Evolutionary conservation across 495 filamentous ascomycete species (phyloP).

Genomic region (Trichoderma gamsii): DNA sequence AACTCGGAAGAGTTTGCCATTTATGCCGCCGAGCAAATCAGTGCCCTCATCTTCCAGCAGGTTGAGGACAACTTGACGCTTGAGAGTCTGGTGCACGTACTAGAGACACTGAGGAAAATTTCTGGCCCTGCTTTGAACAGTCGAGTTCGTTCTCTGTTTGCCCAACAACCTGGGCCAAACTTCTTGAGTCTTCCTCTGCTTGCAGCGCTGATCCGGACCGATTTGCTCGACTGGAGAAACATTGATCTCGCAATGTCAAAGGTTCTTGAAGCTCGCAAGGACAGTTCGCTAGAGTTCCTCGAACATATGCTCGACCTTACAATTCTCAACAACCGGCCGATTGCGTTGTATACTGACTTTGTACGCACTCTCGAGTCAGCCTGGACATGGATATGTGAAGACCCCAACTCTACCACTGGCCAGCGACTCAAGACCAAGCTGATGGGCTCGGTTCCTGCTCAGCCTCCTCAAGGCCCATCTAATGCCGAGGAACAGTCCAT

Average conservation of each 20-base stretch:
- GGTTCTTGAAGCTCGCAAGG: conserved; percentile 60
- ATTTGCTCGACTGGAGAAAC: conserved; percentile 71
- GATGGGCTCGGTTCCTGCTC: conserved; percentile 52
- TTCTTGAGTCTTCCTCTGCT: conserved; percentile 76
- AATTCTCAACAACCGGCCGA: conserved; percentile 66
- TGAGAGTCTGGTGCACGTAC: conserved; percentile 75
- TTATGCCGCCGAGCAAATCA: conserved; percentile 63
- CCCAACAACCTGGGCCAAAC: conserved; percentile 59
- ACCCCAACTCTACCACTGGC: conserved; percentile 57
- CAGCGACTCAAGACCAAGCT: conserved; percentile 69
- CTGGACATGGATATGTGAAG: conserved; percentile 73
- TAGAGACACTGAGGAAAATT: conserved; percentile 74
- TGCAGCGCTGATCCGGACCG: conserved; percentile 59
- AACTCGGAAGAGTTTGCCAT: conserved; percentile 62
- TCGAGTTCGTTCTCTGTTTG: conserved; percentile 60
- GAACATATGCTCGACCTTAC: conserved; percentile 67
- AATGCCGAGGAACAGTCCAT: conserved; percentile 23
- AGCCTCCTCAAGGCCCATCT: conserved; percentile 25
- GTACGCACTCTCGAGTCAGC: conserved; percentile 73
- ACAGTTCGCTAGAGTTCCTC: conserved; percentile 66
- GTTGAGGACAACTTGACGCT: conserved; percentile 58
- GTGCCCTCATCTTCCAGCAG: conserved; percentile 56
- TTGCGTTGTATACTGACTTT: conserved; percentile 79
- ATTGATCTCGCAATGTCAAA: conserved; percentile 73
- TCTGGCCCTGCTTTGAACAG: conserved; percentile 66